phyloP scores from a whole-genome alignment of 768 basidiomycete species.

The Boletus tomentosulus region DNA sequence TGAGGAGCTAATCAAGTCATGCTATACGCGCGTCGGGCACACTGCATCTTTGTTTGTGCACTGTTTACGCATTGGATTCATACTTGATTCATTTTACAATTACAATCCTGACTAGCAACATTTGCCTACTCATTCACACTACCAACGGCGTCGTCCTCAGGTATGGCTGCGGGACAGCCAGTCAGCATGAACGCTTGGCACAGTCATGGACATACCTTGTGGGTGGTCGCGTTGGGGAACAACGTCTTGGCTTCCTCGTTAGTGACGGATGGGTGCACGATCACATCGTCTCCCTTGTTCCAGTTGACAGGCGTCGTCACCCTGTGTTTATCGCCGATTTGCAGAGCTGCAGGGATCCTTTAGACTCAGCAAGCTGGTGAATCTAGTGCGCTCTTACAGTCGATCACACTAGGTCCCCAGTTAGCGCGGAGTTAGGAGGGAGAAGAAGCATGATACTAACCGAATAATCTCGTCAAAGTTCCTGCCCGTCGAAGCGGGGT shows the following conservation, averaged over 20 bases:
- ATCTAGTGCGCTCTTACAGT: slow-evolving; percentile 44
- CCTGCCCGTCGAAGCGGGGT: slow-evolving; percentile 94
- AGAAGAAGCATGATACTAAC: slow-evolving; percentile 23
- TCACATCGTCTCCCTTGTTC: slow-evolving; percentile 90
- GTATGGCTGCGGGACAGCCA: slow-evolving; percentile 58
- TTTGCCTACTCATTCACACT: slow-evolving; percentile 6
- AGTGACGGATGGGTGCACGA: slow-evolving; percentile 79
- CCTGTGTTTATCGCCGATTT: slow-evolving; percentile 81
- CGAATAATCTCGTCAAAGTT: slow-evolving; percentile 79
- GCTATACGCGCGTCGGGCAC: slow-evolving; percentile 26
- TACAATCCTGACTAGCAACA: background rate
- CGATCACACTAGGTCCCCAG: slow-evolving; percentile 56
- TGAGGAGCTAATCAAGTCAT: slow-evolving; percentile 13
- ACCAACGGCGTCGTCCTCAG: slow-evolving; percentile 71
- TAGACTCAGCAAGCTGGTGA: slow-evolving; percentile 28
- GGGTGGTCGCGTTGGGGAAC: slow-evolving; percentile 79
- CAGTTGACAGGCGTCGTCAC: slow-evolving; percentile 94
- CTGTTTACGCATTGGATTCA: slow-evolving; percentile 18
- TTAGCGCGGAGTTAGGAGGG: slow-evolving; percentile 2
- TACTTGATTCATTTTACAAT: slow-evolving; percentile 1
- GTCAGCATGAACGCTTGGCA: background rate
- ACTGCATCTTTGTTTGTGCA: slow-evolving; percentile 27
- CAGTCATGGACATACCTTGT: slow-evolving; percentile 54
- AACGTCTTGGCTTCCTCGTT: slow-evolving; percentile 88
- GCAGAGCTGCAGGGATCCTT: slow-evolving; percentile 55